Conservation (phyloP, 768 basidiomycete genomes). For the Suillus paluster region DNA sequence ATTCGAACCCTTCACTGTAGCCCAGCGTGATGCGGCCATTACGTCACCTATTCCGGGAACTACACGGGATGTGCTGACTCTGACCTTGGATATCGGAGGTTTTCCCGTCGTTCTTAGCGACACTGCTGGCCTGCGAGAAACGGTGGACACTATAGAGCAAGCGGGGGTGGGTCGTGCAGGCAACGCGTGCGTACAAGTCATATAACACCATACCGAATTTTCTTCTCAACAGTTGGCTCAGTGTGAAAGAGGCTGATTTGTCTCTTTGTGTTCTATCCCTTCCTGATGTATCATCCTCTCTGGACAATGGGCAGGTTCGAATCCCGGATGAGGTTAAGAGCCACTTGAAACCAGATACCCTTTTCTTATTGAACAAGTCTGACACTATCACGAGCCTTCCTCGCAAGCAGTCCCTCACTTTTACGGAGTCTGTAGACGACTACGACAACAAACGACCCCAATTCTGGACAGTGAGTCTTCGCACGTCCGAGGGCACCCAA, state of each 20-base stretch:
- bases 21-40: constrained; percentile 87
- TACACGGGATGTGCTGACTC: constrained; percentile 84
- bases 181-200: constrained; percentile 54
- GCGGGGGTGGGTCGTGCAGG: constrained; percentile 82
- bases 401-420: constrained; percentile 5
- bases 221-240: constrained; percentile 30
- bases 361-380: constrained; percentile 79
- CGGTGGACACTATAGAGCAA: constrained; percentile 65
- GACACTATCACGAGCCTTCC: constrained; percentile 49
- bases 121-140: constrained; percentile 81
- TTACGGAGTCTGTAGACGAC: background rate
- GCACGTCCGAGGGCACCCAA: constrained; percentile 56
- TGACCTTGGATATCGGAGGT: constrained; percentile 88
- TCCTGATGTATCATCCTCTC: constrained; percentile 41
- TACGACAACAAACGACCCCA: background rate
- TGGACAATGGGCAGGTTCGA: constrained; percentile 19
- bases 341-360: constrained; percentile 59
- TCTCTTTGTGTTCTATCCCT: constrained; percentile 84
- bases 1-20: constrained; percentile 40
- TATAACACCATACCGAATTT: background rate
- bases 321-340: constrained; percentile 53
- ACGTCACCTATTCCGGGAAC: constrained; percentile 89
- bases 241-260: constrained; percentile 69
- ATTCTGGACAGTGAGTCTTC: constrained; percentile 69
- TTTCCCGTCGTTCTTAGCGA: constrained; percentile 82